Evolutionary conservation across 345 rosid species (phyloP).

Genomic region (Psidium friedrichsthalianum): DNA sequence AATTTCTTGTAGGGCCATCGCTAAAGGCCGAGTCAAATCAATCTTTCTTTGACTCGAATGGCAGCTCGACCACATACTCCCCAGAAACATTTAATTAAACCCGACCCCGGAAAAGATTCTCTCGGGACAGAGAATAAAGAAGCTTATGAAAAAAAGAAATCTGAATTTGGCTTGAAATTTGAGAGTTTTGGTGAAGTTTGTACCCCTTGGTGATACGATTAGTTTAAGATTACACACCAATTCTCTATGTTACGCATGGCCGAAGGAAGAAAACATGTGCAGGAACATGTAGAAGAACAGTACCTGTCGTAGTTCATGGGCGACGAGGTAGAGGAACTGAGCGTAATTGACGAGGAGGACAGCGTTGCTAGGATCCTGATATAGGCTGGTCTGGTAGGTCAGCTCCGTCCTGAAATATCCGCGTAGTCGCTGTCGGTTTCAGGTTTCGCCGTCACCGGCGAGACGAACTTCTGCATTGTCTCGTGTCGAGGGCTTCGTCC

Average conservation of each 20-base stretch:
- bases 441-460: conserved; percentile 42
- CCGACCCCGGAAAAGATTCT: neutral
- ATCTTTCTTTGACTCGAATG: neutral
- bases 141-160: neutral
- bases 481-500: conserved; percentile 44
- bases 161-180: neutral
- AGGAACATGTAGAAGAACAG: neutral
- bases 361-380: conserved; percentile 55
- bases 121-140: neutral
- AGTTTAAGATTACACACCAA: neutral
- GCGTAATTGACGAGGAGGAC: conserved; percentile 82
- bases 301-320: conserved; percentile 84
- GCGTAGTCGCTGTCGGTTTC: conserved; percentile 44
- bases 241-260: neutral
- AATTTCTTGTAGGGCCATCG: too few species aligned
- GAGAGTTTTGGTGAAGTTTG: neutral
- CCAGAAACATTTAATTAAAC: neutral
- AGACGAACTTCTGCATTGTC: conserved; percentile 43
- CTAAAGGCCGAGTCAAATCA: neutral
- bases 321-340: conserved; percentile 73
- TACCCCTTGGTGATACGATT: neutral
- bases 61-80: conserved; percentile 9
- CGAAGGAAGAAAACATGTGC: neutral
- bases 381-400: conserved; percentile 38
- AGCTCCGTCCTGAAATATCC: conserved; percentile 58